These are phyloP conservation scores for Saccharomycopsis sp. DNA, from an alignment of 805 yeast species.

Conservation along the genomic window DNA sequence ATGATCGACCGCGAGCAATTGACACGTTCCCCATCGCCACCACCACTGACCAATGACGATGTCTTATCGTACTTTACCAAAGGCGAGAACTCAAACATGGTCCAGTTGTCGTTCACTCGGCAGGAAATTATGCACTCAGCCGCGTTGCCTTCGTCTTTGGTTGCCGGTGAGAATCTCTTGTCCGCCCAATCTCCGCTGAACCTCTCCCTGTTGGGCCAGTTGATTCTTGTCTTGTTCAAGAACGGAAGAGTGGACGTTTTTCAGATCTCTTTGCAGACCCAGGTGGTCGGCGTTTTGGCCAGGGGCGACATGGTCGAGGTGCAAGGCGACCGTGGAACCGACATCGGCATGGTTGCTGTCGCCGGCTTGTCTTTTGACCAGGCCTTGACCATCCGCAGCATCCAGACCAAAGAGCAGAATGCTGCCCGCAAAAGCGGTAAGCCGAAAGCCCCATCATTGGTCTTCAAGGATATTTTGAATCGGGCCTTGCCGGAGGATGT, in stretches of 20 bases:
- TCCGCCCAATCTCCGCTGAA: no score
- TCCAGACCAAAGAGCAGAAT: slow-evolving; percentile 67
- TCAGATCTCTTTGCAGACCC: no score
- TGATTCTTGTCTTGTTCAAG: slow-evolving; percentile 69
- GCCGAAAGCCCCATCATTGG: slow-evolving; percentile 58
- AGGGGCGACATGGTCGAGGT: slow-evolving; percentile 70
- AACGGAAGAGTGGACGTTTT: slow-evolving; percentile 76
- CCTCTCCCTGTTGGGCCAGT: slow-evolving; percentile 24
- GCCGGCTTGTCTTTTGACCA: slow-evolving; percentile 55
- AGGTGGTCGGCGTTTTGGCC: slow-evolving; percentile 36
- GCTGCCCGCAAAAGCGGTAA: slow-evolving; percentile 49
- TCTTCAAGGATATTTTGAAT: slow-evolving; percentile 58
- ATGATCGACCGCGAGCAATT: slow-evolving; percentile 2
- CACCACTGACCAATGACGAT: slow-evolving; percentile 6
- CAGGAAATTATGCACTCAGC: no score
- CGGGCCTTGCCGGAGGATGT: slow-evolving; percentile 59
- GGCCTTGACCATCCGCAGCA: slow-evolving; percentile 58
- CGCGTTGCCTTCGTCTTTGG: slow-evolving; percentile 18
- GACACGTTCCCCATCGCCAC: slow-evolving; percentile 8
- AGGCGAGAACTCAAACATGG: slow-evolving; percentile 9
- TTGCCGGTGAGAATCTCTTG: no score
- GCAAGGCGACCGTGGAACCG: slow-evolving; percentile 78
- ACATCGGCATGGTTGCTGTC: slow-evolving; percentile 60
- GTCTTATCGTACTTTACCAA: slow-evolving; percentile 14
- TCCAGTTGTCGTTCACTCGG: slow-evolving; percentile 13